These are phyloP conservation scores for Leucosporidium scottii DNA, from an alignment of 768 basidiomycete genomes.

Conservation along the genomic window DNA sequence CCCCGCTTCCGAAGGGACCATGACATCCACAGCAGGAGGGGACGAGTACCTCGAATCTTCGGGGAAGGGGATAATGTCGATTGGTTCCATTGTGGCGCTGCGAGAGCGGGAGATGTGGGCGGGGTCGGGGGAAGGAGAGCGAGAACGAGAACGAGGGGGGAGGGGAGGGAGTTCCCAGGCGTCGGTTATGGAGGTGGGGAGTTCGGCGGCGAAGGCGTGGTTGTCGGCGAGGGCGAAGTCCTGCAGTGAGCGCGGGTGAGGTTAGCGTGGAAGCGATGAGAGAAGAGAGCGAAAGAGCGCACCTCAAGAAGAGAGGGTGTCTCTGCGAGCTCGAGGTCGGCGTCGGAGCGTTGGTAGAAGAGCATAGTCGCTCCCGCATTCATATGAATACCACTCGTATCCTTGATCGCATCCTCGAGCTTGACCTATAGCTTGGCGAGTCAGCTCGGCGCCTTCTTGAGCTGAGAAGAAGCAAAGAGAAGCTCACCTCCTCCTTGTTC, in stretches of 20 bases:
- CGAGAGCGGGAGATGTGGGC: not conserved
- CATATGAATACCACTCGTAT: constrained; percentile 21
- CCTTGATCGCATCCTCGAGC: constrained; percentile 19
- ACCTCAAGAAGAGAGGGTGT: constrained; percentile 3
- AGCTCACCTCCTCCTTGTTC: constrained; percentile 4
- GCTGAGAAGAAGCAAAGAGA: too few relatives aligned
- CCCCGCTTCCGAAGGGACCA: not conserved
- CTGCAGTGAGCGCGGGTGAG: not conserved
- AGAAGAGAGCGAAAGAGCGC: not conserved
- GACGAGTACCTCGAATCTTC: not conserved
- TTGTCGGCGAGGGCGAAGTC: constrained; percentile 7
- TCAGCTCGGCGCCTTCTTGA: too few relatives aligned
- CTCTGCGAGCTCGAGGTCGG: not conserved
- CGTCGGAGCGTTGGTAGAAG: constrained; percentile 17
- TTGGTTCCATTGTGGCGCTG: not conserved
- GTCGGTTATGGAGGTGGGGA: not conserved
- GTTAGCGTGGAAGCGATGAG: not conserved
- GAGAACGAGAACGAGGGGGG: not conserved
- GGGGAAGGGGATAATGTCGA: constrained; percentile 4
- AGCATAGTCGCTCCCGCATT: constrained; percentile 21
- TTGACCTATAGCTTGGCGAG: not conserved
- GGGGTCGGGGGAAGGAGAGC: not conserved
- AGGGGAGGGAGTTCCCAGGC: constrained; percentile 11
- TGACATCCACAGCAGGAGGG: not conserved
- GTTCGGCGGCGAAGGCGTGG: constrained; percentile 8